Conservation (phyloP, 2,329 filamentous ascomycete genomes). For the Cladophialophora bantiana region DNA sequence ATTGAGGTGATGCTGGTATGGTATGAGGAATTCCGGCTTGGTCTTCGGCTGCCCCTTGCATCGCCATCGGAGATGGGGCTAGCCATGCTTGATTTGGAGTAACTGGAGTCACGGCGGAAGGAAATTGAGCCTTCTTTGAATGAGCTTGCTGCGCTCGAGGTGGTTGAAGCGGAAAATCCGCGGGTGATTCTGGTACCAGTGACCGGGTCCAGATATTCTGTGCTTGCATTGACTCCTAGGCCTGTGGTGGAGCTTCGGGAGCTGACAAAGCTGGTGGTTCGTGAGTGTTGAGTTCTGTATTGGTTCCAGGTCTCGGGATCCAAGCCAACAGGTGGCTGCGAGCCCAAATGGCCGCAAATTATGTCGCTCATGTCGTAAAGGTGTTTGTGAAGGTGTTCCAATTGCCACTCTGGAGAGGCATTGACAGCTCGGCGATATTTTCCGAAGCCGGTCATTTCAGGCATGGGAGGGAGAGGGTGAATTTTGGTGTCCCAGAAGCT, state of each 20-base stretch:
- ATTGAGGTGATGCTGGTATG: conserved; percentile 28
- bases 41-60: conserved; percentile 16
- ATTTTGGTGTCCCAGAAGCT: conserved; percentile 33
- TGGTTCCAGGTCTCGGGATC: conserved; percentile 30
- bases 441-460: conserved; percentile 37
- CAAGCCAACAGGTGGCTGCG: conserved; percentile 32
- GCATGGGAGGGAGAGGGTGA: conserved; percentile 33
- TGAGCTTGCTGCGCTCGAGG: conserved; percentile 36
- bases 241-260: conserved; percentile 26
- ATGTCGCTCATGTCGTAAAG: conserved; percentile 28
- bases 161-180: conserved; percentile 33
- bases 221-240: background rate
- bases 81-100: conserved; percentile 26
- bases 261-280: conserved; percentile 30
- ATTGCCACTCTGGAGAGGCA: conserved; percentile 36
- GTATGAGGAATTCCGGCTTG: conserved; percentile 18
- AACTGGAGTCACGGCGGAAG: conserved; percentile 23
- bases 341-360: conserved; percentile 30
- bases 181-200: conserved; percentile 37
- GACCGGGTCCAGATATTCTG: conserved; percentile 32
- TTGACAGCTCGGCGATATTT: conserved; percentile 37
- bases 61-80: conserved; percentile 23
- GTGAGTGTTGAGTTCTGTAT: conserved; percentile 26
- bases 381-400: conserved; percentile 30
- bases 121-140: conserved; percentile 26